phyloP scores from a whole-genome alignment of 805 yeast species.

The Ogataea allantospora region DNA sequence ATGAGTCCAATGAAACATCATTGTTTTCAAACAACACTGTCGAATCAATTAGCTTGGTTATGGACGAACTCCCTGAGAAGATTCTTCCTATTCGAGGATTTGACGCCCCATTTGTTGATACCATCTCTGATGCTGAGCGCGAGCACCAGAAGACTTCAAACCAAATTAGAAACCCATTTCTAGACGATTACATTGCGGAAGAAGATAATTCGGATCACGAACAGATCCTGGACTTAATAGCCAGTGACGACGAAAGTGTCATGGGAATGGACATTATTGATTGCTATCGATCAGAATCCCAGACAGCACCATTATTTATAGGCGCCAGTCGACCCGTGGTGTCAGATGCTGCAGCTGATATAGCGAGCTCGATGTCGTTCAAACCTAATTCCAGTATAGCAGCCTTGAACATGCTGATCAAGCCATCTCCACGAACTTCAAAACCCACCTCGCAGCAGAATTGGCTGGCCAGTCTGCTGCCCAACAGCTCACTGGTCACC shows the following conservation, averaged over 20 bases:
- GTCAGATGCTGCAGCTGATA: constrained; percentile 8
- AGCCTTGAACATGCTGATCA: constrained; percentile 1
- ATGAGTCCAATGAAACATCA: constrained; percentile 9
- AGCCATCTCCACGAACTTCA: constrained; percentile 1
- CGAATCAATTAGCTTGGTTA: neutral
- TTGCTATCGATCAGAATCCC: constrained; percentile 1
- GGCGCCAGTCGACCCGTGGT: constrained; percentile 10
- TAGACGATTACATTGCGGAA: neutral
- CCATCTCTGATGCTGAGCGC: neutral
- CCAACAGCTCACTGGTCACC: constrained; percentile 30
- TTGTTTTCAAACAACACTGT: constrained; percentile 11
- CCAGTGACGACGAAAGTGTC: constrained; percentile 3
- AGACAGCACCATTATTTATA: constrained; percentile 1
- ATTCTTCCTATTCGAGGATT: constrained; percentile 5
- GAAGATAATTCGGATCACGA: neutral
- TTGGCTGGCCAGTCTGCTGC: constrained; percentile 32
- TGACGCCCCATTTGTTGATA: constrained; percentile 3
- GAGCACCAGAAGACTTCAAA: neutral
- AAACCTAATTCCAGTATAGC: neutral
- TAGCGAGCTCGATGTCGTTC: constrained; percentile 6
- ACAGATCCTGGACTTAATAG: neutral
- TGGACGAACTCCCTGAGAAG: neutral
- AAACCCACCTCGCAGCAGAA: neutral
- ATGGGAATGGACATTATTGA: constrained; percentile 2
- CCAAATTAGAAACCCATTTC: neutral